Evolutionary conservation across 2,329 filamentous ascomycete genomes (phyloP).

Genomic region (Nothophaeocryptopus gaeumannii): DNA sequence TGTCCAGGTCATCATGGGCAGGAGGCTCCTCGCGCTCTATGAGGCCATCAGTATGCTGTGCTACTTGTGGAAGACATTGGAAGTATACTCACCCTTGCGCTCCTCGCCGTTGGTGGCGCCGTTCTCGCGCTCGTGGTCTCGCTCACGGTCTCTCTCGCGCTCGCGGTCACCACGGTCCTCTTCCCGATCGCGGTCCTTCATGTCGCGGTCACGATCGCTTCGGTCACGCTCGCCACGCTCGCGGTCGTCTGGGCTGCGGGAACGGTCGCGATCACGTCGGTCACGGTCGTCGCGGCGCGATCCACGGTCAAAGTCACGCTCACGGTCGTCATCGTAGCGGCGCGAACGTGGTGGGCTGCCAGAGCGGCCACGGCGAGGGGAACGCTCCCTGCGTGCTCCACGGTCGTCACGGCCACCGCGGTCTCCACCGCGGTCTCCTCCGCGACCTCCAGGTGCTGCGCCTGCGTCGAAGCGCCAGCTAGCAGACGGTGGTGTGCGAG

Average conservation of each 20-base stretch:
- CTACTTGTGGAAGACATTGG: neutral
- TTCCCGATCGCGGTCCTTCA: constrained; percentile 50
- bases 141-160: constrained; percentile 55
- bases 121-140: constrained; percentile 35
- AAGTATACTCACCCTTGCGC: constrained; percentile 67
- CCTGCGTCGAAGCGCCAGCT: constrained; percentile 98
- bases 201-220: constrained; percentile 66
- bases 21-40: constrained; percentile 56
- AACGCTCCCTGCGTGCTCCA: constrained; percentile 57
- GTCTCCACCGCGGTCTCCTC: constrained; percentile 55
- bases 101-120: constrained; percentile 69
- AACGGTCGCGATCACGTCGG: constrained; percentile 68
- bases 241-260: constrained; percentile 52
- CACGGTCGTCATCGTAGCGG: constrained; percentile 75
- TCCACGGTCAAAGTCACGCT: constrained; percentile 71
- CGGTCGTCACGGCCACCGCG: constrained; percentile 35
- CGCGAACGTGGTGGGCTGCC: constrained; percentile 55
- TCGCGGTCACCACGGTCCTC: constrained; percentile 54
- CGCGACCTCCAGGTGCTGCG: constrained; percentile 54
- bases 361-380: constrained; percentile 66
- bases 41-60: constrained; percentile 26
- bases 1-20: constrained; percentile 91
- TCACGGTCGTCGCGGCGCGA: constrained; percentile 68
- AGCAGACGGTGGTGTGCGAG: constrained; percentile 92
- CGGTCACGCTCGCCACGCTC: constrained; percentile 46